Evolutionary conservation across 768 basidiomycete species (phyloP).

Genomic region (Auricularia heimuer): DNA sequence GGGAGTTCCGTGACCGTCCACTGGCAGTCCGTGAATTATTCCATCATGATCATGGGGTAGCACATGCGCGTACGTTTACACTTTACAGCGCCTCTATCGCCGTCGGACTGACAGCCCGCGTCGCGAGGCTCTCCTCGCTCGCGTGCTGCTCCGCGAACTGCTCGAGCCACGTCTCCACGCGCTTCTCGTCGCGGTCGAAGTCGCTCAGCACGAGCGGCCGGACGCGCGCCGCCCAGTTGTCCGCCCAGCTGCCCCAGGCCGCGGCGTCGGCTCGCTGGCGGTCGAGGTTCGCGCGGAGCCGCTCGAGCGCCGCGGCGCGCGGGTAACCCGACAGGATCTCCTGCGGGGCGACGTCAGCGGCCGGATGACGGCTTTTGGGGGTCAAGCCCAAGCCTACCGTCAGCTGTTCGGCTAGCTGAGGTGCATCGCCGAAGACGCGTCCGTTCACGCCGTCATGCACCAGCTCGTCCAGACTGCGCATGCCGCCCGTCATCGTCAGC

Average conservation of each 20-base stretch:
- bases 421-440: constrained; percentile 56
- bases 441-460: constrained; percentile 83
- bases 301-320: constrained; percentile 35
- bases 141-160: background rate
- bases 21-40: too few species aligned
- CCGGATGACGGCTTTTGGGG: background rate
- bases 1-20: too few species aligned
- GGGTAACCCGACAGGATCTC: constrained; percentile 54
- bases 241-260: constrained; percentile 72
- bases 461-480: constrained; percentile 69
- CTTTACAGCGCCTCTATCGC: too few species aligned
- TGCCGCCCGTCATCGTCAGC: background rate
- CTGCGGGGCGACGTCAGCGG: constrained; percentile 24
- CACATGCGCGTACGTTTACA: too few species aligned
- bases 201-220: constrained; percentile 40
- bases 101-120: too few species aligned
- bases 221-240: constrained; percentile 71
- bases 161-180: background rate
- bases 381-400: constrained; percentile 34
- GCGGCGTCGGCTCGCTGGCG: constrained; percentile 22
- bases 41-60: too few species aligned
- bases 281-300: constrained; percentile 43
- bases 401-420: constrained; percentile 62
- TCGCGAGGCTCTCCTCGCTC: background rate
- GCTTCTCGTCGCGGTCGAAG: constrained; percentile 14